These are phyloP conservation scores for Quercus parvula DNA, from an alignment of 306 rosid genomes.

Conservation along the genomic window DNA sequence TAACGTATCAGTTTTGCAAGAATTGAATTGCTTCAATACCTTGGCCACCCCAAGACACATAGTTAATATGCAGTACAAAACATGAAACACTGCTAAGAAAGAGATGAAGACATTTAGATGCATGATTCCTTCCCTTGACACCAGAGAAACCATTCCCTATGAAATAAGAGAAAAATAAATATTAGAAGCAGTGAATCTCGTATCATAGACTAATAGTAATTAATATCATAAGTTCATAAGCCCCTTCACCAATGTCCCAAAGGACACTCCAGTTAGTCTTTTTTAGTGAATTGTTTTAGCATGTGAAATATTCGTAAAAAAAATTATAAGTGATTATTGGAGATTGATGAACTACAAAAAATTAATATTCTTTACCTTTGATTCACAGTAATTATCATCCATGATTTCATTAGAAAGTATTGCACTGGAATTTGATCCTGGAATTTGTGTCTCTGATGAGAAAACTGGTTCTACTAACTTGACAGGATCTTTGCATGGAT, in stretches of 20 bases:
- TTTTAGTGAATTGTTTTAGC: no score
- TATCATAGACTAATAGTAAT: no score
- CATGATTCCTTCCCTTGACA: conserved; percentile 49
- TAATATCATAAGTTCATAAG: no score
- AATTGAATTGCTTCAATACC: conserved; percentile 26
- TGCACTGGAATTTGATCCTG: conserved; percentile 9
- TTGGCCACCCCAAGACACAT: conserved; percentile 67
- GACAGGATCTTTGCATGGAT: conserved; percentile 42
- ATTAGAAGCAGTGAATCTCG: not conserved
- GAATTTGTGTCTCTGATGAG: conserved; percentile 10
- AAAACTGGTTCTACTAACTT: conserved; percentile 11
- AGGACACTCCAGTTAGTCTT: no score
- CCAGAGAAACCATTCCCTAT: conserved; percentile 61
- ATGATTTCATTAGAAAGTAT: not conserved
- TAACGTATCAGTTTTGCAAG: not conserved
- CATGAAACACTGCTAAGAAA: conserved; percentile 61
- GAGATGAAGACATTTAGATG: conserved; percentile 60
- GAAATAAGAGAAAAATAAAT: not conserved
- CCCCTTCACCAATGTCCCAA: no score
- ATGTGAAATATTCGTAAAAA: no score
- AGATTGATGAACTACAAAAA: no score
- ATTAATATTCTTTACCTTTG: conserved; percentile 32
- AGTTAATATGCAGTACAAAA: conserved; percentile 56
- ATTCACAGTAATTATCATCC: conserved; percentile 35
- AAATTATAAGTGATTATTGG: no score